Conservation (phyloP, 306 rosid species). For the Prunus armeniaca region DNA sequence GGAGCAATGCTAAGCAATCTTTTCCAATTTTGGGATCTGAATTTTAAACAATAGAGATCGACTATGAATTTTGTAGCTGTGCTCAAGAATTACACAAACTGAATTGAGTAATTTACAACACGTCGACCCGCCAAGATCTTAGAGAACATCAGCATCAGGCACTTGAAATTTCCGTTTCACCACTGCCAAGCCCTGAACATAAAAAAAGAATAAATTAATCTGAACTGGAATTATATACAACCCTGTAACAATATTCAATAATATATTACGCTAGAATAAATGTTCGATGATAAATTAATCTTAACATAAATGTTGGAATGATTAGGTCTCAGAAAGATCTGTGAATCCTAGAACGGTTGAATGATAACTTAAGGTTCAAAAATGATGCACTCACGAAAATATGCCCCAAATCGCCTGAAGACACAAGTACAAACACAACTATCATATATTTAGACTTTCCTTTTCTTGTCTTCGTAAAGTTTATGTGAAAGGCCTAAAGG, state of each 20-base stretch:
- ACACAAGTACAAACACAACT: background rate
- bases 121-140: constrained; percentile 13
- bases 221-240: background rate
- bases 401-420: background rate
- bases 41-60: background rate
- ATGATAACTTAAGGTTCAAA: background rate
- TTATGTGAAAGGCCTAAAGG: background rate
- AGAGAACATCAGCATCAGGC: constrained; percentile 12
- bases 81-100: background rate
- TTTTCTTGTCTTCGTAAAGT: background rate
- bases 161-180: constrained; percentile 19
- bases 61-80: background rate
- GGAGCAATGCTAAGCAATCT: background rate
- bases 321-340: background rate
- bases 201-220: constrained; percentile 3
- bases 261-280: background rate
- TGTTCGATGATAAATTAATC: background rate
- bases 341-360: background rate
- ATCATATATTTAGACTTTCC: background rate
- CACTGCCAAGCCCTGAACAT: constrained; percentile 16
- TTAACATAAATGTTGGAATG: background rate
- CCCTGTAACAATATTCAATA: background rate
- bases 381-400: background rate
- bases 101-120: constrained; percentile 1
- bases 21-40: background rate